Base-by-base conservation (phyloP, 148 eudicot genomes). In the Vaccinium corymbosum region DNA sequence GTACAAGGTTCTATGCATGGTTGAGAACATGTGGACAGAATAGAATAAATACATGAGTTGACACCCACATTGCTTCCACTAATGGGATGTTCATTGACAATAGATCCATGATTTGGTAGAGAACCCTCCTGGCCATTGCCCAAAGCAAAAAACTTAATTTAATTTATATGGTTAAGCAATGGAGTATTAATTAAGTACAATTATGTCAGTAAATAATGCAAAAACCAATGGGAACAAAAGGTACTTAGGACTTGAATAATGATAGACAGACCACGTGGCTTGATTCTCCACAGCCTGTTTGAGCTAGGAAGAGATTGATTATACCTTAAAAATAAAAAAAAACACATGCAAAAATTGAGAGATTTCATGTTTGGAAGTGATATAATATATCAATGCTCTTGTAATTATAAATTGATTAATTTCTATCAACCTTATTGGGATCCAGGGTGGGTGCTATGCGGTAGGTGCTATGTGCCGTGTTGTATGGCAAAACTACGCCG, bases 101-200 rank as follows among this genome's bases (percentile, higher is more conserved):
- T 64, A 64, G 13, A 81, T 22, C 51, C 20, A 46, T 80, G 74
- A 80, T 61, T 62, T 55, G 68, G 70, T 22, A 62, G 82, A 64
- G 22, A 80, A n/a, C 82, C 72, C 35, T 80, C 82, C 82, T 80
- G 82, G 52, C 82, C 83, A 64, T 81, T 62, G 70, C 75, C 12
- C n/a, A 80, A 57, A 64, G 38, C 73, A 13, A 62, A 35, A 35
- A 35, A 22, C 50, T 22, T 57, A n/a, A 46, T 38, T 62, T 64
- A 51, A 50, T 42, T 57, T 38, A n/a, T 61, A 20, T 13, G 2
- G 4, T 48, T 46, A n/a, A 64, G 32, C 10, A 46, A 42, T 46
- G 49, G n/a, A 59, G 22, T 64, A 20, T 51, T 46, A 76, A 80
- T 42, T n/a, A n/a, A 52, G 13, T 59, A 64, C n/a, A 46, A 55